These are phyloP conservation scores for Schizochytrium sp. DNA, from an alignment of 108 stramenopile genomes.

Conservation along the genomic window DNA sequence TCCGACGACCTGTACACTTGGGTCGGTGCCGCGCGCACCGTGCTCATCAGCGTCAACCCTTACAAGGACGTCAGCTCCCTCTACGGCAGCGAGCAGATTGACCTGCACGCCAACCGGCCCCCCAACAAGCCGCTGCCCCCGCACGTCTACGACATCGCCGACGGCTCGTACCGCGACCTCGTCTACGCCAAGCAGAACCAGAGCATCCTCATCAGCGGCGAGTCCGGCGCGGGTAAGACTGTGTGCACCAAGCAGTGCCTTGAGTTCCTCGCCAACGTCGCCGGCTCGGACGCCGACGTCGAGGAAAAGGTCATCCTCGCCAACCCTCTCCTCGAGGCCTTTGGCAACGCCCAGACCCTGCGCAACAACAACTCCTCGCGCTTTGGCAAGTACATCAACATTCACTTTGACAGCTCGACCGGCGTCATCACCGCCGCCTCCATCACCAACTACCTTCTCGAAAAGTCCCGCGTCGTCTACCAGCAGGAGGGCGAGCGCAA, in stretches of 20 bases:
- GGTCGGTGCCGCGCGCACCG: constrained; percentile 36
- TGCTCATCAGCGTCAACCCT: constrained; percentile 16
- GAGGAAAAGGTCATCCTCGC: constrained; percentile 24
- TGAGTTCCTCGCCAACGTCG: constrained; percentile 37
- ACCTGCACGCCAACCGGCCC: constrained; percentile 1
- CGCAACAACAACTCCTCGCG: constrained; percentile 33
- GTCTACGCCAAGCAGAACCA: background rate
- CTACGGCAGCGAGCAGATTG: background rate
- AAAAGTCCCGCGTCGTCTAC: constrained; percentile 28
- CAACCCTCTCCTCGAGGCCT: constrained; percentile 39
- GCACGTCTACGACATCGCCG: constrained; percentile 7
- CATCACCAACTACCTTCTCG: constrained; percentile 28
- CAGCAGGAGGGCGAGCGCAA: constrained; percentile 34
- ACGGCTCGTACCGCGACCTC: background rate
- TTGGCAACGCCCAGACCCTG: constrained; percentile 37
- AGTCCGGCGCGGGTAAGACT: constrained; percentile 28
- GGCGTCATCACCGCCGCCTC: constrained; percentile 4
- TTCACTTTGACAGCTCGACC: background rate
- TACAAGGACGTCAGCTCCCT: background rate
- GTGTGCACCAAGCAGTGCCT: constrained; percentile 42
- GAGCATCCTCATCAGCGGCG: constrained; percentile 19
- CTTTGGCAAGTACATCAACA: constrained; percentile 22
- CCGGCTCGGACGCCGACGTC: constrained; percentile 12
- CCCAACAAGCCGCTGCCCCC: constrained; percentile 20
- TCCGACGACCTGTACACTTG: constrained; percentile 43